Evolutionary conservation across 1,139 yeast species (phyloP).

Genomic region (Geotrichum macrosporum): DNA sequence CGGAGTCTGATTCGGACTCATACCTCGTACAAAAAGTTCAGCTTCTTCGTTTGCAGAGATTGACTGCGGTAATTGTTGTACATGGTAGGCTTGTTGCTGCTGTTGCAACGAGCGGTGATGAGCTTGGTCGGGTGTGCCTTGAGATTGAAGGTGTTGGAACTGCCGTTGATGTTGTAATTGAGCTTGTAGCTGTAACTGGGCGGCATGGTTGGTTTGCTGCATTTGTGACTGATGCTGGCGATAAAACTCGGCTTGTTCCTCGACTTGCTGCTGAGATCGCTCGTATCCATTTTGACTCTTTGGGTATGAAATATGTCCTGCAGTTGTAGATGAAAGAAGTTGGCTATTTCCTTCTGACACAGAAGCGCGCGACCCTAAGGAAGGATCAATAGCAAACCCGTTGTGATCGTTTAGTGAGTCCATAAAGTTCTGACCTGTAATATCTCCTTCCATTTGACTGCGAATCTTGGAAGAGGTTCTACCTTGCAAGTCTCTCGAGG

Average conservation of each 20-base stretch:
- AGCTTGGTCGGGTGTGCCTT: constrained; percentile 2
- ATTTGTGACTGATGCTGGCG: constrained; percentile 14
- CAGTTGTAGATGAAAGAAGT: not conserved
- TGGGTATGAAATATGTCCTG: not conserved
- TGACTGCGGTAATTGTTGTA: constrained; percentile 28
- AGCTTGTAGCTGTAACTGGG: constrained; percentile 14
- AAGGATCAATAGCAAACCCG: constrained; percentile 24
- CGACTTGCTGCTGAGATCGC: constrained; percentile 4
- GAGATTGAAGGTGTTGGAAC: constrained; percentile 2
- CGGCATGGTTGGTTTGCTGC: constrained; percentile 7
- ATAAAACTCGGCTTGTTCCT: constrained; percentile 8
- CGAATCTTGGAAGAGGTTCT: constrained; percentile 1
- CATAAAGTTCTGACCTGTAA: not conserved
- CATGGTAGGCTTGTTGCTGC: constrained; percentile 14
- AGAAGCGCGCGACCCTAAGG: constrained; percentile 14
- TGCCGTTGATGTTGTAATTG: constrained; percentile 17
- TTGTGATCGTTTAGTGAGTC: constrained; percentile 7
- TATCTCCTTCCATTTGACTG: not conserved
- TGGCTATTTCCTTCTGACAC: not conserved
- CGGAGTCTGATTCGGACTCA: constrained; percentile 7
- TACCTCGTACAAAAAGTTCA: constrained; percentile 17
- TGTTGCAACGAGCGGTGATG: constrained; percentile 9
- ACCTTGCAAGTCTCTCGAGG: not conserved
- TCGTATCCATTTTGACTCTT: constrained; percentile 5
- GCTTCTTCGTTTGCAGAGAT: constrained; percentile 24